A percentile compares a stretch with the other conserved stretches of the same genome.
These are phyloP conservation scores for Pyrenophora tritici-repentis DNA, from an alignment of 2,329 filamentous ascomycete species.

Conservation along the genomic window DNA sequence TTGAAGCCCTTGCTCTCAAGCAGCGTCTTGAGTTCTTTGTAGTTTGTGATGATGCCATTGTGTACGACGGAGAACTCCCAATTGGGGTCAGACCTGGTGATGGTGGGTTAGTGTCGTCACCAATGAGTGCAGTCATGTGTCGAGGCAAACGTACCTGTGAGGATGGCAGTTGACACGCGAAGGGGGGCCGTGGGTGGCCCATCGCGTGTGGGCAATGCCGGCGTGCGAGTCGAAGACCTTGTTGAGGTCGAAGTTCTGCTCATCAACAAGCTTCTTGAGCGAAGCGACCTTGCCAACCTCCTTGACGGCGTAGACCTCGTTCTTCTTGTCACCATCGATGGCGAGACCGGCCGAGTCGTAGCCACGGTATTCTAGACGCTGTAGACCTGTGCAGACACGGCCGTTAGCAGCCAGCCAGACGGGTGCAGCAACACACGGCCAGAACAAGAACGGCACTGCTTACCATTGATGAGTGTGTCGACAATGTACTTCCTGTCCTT, in stretches of 20 bases:
- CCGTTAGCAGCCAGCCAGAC: slow-evolving; percentile 27
- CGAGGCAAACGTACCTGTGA: slow-evolving; percentile 71
- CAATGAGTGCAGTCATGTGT: background rate
- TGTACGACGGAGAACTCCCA: slow-evolving; percentile 98
- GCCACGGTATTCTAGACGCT: slow-evolving; percentile 95
- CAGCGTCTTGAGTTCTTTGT: slow-evolving; percentile 97
- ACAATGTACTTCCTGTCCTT: slow-evolving; percentile 97
- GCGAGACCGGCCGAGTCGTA: slow-evolving; percentile 98
- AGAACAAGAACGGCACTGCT: slow-evolving; percentile 44
- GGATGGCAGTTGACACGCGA: slow-evolving; percentile 97
- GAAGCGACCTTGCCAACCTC: slow-evolving; percentile 99
- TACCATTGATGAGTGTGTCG: slow-evolving; percentile 94
- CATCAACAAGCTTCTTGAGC: slow-evolving; percentile 88
- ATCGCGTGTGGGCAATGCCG: slow-evolving; percentile 97
- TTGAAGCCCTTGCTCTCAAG: slow-evolving; percentile 93
- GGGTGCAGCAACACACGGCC: slow-evolving; percentile 8
- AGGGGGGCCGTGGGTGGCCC: slow-evolving; percentile 96
- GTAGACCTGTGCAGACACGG: slow-evolving; percentile 67
- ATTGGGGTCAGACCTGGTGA: slow-evolving; percentile 77
- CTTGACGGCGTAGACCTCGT: slow-evolving; percentile 96
- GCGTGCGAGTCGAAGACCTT: slow-evolving; percentile 98
- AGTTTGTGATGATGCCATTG: slow-evolving; percentile 99
- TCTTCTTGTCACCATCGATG: slow-evolving; percentile 97
- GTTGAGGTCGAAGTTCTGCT: slow-evolving; percentile 79
- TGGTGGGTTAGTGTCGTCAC: slow-evolving; percentile 23